Base-by-base conservation (phyloP, 2,329 filamentous ascomycete species). In the Colletotrichum sp. region DNA sequence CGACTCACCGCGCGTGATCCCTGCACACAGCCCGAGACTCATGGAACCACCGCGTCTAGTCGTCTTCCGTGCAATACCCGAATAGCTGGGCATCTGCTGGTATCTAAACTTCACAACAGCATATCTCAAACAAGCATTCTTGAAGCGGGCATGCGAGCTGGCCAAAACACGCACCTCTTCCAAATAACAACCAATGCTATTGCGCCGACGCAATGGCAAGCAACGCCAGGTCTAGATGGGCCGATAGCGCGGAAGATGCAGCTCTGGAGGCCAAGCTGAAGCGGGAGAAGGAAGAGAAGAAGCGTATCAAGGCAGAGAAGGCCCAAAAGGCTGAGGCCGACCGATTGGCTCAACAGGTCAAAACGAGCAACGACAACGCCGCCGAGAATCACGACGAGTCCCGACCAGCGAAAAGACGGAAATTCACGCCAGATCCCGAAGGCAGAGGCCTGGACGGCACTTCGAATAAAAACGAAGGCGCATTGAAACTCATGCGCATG, bases 251-350 rank as follows among this genome's bases (percentile, higher is more conserved):
- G 80, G 95, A 96, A 79, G 96, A 98, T 83, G 92, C 92, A 26
- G 94, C 92, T 59, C 89, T 93, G 57, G 93, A 95, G 76, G 92
- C 93, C 24, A 92, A 93, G 81, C 89, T 92, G 71, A 96, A 94
- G 85, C 91, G 89, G 77, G 95, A 97, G 83, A 98, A 96, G 86
- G 95, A 98, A 85, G 94, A 96, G 81, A 98, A 97, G 89, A 95
- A 94, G 85, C 93, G 94, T 66, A 87, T 92, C 67, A 98, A 97
- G 85, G 93, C 93, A 32, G 94, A 96, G 82, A 98, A 96, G 85
- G 94, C 95, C 79, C 93, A 92, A 74, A 91, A 91, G 81, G 89
- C 91, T 44, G 92, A 95, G 78, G 90, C 85, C 72, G 87, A 87
- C 77, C 84, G 87, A 78, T 81, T 83, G 18, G 74, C 74, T 6